Evolutionary conservation across 257 asterid genomes (phyloP), one percentile per base, ranked within the genome.

Genomic region (Salvia miltiorrhiza): DNA sequence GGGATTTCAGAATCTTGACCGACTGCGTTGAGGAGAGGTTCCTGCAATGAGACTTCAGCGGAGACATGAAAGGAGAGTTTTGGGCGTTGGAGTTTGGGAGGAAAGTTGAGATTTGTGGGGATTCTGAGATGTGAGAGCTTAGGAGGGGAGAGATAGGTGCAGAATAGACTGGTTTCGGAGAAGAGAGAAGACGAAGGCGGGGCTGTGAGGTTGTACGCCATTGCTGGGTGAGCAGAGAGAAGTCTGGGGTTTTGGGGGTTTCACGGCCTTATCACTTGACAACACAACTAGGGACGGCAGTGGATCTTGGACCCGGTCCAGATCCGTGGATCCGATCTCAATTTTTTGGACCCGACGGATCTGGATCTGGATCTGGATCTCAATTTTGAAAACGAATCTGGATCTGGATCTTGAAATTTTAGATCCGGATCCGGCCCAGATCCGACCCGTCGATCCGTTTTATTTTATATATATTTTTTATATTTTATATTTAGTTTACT

Each of bases 171-270:
- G 67, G 82, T 65, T 47, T 82, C 88, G 28, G 10, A 69, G 9
- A 85, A 72, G 35, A 78, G 79, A 14, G 87, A 80, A 72, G 82
- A 35, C 63, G 82, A 75, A 2, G 80, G 81, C 0, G 81, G 72
- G 59, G 89, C 76, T 24, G 74, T 50, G 60, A 82, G 82, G 70
- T 61, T 80, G 76, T 65, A 78, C 54, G 93, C 88, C 96, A 88
- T 84, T 71, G 48, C 37, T 39, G 14, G 55, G 63, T 5, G 7
- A 52, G 58, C 37, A n/a, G n/a, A n/a, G n/a, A n/a, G n/a, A n/a
- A n/a, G 37, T 64, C 58, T 53, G 40, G 73, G 74, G 23, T 35
- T 74, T 60, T 55, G 76, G 49, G 78, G 23, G 9, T 9, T n/a
- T n/a, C n/a, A n/a, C n/a, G 62, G 61, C 67, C 73, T 73, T 73